Base-by-base conservation (phyloP, 306 rosid species). In the Inga oerstediana region DNA sequence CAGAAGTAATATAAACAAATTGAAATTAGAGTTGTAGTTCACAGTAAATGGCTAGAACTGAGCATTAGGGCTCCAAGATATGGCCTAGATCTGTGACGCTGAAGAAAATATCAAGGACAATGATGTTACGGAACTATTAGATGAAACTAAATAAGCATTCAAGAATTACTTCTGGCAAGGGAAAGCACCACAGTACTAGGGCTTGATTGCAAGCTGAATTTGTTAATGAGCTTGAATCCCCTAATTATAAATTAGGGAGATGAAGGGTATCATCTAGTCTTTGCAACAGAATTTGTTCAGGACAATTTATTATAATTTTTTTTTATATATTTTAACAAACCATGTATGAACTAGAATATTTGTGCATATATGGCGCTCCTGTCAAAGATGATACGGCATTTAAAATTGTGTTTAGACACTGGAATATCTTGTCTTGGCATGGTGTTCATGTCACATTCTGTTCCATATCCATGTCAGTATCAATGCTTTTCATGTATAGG, bases 1-100 rank as follows among this genome's bases (percentile, higher is more conserved):
- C 41, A 16, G 30, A 74, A 79, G 67, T 74, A 68, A 75, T 67
- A 67, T 58, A 41, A 14, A 68, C 43, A 44, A 65, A 34, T 62
- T 0, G 52, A 56, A 74, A 75, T 68, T 14, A 12, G 22, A 34
- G 67, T n/a, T 41, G 13, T 24, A 41, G 32, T 71, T 64, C 41
- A 43, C 19, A 71, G 14, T n/a, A n/a, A 41, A 10, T 43, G 34
- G 34, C 10, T 46, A 71, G 27, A 71, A 43, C 27, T 43, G 35
- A 41, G 32, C 8, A 41, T 70, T 43, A 66, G 37, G 75, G 59
- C 51, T 80, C 74, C 75, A 46, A 46, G 19, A 67, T 62, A 24
- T 58, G 39, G 67, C 43, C 19, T 71, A 16, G 27, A 67, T 32
- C 44, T 27, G 56, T n/a, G 16, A 62, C 9, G 45, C 75, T 43